Percentiles rank a stretch among this genome's conserved stretches.
Evolutionary conservation across 257 asterid species (phyloP).

Genomic region (Primulina tabacum): DNA sequence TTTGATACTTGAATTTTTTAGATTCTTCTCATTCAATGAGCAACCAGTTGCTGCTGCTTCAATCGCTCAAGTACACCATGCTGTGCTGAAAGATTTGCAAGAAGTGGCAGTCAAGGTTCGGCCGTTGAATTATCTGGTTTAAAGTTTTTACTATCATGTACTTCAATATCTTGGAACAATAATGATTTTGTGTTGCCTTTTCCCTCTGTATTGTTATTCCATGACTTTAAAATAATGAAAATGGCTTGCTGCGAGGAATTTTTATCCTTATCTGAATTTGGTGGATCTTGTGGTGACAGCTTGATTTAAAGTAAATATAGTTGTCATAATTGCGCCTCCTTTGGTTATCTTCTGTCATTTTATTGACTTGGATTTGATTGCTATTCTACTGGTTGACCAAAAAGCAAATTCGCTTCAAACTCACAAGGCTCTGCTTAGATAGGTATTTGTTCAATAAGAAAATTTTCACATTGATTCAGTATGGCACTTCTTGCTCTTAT

Average conservation of each 20-base stretch:
- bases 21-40: slow-evolving; percentile 81
- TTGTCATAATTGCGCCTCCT: too few relatives aligned
- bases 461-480: too few relatives aligned
- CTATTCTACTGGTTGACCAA: too few relatives aligned
- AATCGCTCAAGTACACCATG: slow-evolving; percentile 96
- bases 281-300: background rate
- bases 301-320: too few relatives aligned
- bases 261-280: too few relatives aligned
- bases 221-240: slow-evolving; percentile 2
- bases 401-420: too few relatives aligned
- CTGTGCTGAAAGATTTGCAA: slow-evolving; percentile 57
- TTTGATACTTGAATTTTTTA: slow-evolving; percentile 33
- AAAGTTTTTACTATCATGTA: slow-evolving; percentile 17
- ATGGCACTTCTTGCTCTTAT: too few relatives aligned
- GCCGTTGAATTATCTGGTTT: slow-evolving; percentile 20
- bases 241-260: background rate
- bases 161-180: slow-evolving; percentile 10
- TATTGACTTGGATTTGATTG: too few relatives aligned
- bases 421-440: too few relatives aligned
- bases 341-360: too few relatives aligned
- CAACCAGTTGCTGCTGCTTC: slow-evolving; percentile 98
- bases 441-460: too few relatives aligned
- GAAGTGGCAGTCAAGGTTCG: slow-evolving; percentile 96
- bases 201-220: slow-evolving; percentile 1
- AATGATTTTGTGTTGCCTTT: background rate